Evolutionary conservation across 805 yeast genomes (phyloP).

Genomic region (Wickerhamiella nectarea): DNA sequence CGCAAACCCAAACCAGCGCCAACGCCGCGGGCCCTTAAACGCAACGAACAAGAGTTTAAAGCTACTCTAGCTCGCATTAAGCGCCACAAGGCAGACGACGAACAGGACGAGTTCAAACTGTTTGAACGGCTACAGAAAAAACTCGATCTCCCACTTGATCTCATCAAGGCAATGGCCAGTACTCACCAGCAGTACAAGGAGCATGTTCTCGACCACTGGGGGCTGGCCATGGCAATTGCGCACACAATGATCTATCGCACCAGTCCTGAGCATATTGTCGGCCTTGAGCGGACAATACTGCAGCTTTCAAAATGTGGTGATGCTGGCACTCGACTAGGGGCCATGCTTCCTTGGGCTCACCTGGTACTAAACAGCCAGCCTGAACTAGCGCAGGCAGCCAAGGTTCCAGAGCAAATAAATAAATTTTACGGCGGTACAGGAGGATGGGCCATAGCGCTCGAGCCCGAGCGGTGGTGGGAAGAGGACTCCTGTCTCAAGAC

Average conservation of each 20-base stretch:
- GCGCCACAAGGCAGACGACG: conserved; percentile 5
- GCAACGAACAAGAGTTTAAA: conserved; percentile 1
- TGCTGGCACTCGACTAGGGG: conserved; percentile 17
- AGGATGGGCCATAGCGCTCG: conserved; percentile 15
- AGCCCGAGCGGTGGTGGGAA: conserved; percentile 7
- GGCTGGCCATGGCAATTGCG: conserved; percentile 24
- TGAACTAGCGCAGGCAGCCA: conserved; percentile 22
- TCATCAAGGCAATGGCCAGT: conserved; percentile 15
- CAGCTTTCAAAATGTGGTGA: conserved; percentile 3
- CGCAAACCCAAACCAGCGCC: conserved; percentile 9
- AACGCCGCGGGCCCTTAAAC: conserved; percentile 6
- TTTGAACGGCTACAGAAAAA: background rate
- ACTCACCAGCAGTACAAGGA: conserved; percentile 22
- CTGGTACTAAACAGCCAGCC: conserved; percentile 25
- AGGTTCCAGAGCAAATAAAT: conserved; percentile 15
- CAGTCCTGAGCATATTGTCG: conserved; percentile 19
- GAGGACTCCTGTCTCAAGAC: background rate
- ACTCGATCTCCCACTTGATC: background rate
- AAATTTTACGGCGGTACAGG: conserved; percentile 16
- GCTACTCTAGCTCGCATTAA: conserved; percentile 1
- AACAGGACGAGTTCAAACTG: background rate
- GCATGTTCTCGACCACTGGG: conserved; percentile 27
- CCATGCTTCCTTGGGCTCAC: conserved; percentile 26
- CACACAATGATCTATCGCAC: conserved; percentile 21
- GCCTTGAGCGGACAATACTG: conserved; percentile 9